phyloP scores from a whole-genome alignment of 2,329 filamentous ascomycete species.

The Pseudogymnoascus sp. region DNA sequence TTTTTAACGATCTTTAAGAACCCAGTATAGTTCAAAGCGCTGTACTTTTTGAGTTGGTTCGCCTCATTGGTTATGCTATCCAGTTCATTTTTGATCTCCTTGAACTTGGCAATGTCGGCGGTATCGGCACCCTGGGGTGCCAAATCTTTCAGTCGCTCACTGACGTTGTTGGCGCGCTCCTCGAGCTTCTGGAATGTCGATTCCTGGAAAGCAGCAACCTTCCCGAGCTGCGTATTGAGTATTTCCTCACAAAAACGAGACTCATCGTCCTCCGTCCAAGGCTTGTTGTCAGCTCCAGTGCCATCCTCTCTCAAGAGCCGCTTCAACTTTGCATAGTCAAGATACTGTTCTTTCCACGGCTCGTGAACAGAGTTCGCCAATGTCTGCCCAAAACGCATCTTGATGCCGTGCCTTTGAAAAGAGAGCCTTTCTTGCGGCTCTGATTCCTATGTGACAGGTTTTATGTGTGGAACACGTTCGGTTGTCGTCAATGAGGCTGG shows the following conservation, averaged over 20 bases:
- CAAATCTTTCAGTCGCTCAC: slow-evolving; percentile 70
- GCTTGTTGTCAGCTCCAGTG: slow-evolving; percentile 42
- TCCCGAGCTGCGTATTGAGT: slow-evolving; percentile 88
- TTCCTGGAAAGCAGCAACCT: slow-evolving; percentile 83
- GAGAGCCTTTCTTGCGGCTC: not conserved
- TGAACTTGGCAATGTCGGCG: slow-evolving; percentile 45
- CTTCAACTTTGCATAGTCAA: slow-evolving; percentile 94
- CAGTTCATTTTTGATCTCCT: slow-evolving; percentile 68
- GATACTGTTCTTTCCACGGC: slow-evolving; percentile 89
- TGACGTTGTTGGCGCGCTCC: slow-evolving; percentile 44
- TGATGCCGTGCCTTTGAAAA: slow-evolving; percentile 17
- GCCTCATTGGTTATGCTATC: slow-evolving; percentile 84
- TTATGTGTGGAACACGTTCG: not conserved
- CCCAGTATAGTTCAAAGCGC: slow-evolving; percentile 92
- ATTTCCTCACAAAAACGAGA: slow-evolving; percentile 89
- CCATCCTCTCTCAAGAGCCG: slow-evolving; percentile 72
- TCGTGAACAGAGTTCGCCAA: slow-evolving; percentile 69
- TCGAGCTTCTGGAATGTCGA: slow-evolving; percentile 57
- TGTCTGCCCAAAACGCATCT: slow-evolving; percentile 90
- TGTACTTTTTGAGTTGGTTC: slow-evolving; percentile 89
- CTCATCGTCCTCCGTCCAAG: slow-evolving; percentile 93
- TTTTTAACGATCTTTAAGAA: slow-evolving; percentile 99
- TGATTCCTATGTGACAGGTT: not conserved
- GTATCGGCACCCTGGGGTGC: slow-evolving; percentile 48
- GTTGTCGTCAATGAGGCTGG: not conserved